These are phyloP conservation scores for Monosporascus sp. DNA, from an alignment of 2,329 filamentous ascomycete species.

Conservation along the genomic window DNA sequence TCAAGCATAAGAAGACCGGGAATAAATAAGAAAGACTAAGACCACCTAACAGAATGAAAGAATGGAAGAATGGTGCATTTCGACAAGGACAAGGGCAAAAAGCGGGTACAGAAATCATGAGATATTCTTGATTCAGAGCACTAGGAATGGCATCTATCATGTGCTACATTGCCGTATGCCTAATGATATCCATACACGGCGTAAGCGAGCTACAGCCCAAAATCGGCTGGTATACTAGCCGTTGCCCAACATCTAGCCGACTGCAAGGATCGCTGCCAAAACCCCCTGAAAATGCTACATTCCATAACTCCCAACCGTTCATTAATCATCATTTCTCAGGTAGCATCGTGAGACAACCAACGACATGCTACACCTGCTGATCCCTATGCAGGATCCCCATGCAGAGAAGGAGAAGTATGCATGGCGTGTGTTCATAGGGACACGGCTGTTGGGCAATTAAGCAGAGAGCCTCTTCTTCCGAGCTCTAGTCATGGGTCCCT, in stretches of 20 bases:
- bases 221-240: neutral
- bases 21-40: no score
- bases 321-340: neutral
- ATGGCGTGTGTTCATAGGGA: no score
- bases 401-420: no score
- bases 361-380: neutral
- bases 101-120: neutral
- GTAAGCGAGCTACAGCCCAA: no score
- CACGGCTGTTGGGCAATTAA: neutral
- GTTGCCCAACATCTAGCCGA: neutral
- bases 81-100: neutral
- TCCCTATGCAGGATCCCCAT: no score
- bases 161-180: neutral
- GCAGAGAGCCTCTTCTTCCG: slow-evolving; percentile 2
- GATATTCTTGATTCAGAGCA: neutral
- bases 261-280: neutral
- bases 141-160: neutral
- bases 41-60: no score
- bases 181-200: neutral
- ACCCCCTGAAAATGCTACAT: neutral
- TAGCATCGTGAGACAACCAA: neutral
- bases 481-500: slow-evolving; percentile 8
- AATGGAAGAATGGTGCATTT: no score
- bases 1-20: no score
- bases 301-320: neutral